These are phyloP conservation scores for Picea sitchensis DNA, from an alignment of 75 land plant species.

Conservation along the genomic window DNA sequence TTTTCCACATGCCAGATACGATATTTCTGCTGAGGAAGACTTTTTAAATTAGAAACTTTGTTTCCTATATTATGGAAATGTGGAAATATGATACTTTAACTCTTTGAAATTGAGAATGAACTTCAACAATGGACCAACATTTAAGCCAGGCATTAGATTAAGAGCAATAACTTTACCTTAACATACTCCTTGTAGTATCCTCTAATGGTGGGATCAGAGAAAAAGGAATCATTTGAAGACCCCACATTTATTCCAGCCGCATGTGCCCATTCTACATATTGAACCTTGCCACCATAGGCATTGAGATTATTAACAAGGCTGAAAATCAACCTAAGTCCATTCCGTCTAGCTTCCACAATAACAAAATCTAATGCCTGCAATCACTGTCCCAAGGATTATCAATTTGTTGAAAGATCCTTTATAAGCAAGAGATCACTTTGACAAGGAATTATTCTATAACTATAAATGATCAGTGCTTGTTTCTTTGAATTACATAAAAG, in stretches of 20 bases:
- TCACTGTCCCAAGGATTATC: neutral
- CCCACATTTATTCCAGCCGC: constrained; percentile 29
- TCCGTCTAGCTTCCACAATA: constrained; percentile 46
- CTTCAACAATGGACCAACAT: neutral
- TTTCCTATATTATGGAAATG: no score
- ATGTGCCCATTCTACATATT: constrained; percentile 57
- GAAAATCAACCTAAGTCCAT: constrained; percentile 50
- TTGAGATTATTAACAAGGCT: constrained; percentile 66
- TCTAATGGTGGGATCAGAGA: constrained; percentile 34
- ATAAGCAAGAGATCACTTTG: neutral
- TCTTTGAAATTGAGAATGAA: constrained; percentile 1
- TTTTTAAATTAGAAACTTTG: neutral
- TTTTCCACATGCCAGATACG: neutral
- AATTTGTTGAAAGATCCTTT: constrained; percentile 4
- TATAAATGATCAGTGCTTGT: neutral
- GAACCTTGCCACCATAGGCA: constrained; percentile 53
- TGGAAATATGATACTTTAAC: neutral
- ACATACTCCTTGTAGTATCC: constrained; percentile 50
- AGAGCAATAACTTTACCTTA: constrained; percentile 23
- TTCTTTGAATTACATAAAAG: no score
- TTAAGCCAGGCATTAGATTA: neutral
- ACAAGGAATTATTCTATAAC: neutral
- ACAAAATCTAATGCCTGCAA: constrained; percentile 69
- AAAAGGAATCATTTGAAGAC: constrained; percentile 41
- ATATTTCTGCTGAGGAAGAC: constrained; percentile 1